Percentiles rank a stretch among this genome's conserved stretches.
phyloP scores from a whole-genome alignment of 495 filamentous ascomycete species.

The Lindgomyces ingoldianus region DNA sequence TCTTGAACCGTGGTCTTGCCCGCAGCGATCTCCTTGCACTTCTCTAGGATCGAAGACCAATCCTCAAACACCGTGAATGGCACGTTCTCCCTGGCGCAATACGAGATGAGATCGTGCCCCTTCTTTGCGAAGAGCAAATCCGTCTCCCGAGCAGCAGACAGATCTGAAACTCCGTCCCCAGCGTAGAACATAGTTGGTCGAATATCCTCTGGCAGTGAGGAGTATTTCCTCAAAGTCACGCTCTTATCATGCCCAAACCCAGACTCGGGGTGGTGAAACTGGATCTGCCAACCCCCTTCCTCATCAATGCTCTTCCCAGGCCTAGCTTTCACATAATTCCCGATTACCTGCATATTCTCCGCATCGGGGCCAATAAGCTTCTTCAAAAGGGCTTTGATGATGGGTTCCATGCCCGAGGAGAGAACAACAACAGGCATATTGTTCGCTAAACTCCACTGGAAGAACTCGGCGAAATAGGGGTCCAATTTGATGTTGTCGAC shows the following conservation, averaged over 20 bases:
- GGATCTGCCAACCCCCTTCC: slow-evolving; percentile 80
- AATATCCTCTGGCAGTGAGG: slow-evolving; percentile 62
- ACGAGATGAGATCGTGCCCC: slow-evolving; percentile 79
- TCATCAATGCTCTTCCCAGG: slow-evolving; percentile 74
- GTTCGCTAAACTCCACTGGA: slow-evolving; percentile 72
- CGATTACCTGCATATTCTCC: slow-evolving; percentile 77
- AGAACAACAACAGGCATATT: slow-evolving; percentile 91
- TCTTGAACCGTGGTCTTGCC: slow-evolving; percentile 46
- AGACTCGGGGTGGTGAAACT: slow-evolving; percentile 54
- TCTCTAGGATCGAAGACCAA: slow-evolving; percentile 72
- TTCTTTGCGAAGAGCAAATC: slow-evolving; percentile 90
- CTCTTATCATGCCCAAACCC: slow-evolving; percentile 94
- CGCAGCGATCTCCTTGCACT: slow-evolving; percentile 68
- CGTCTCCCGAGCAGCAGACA: slow-evolving; percentile 84
- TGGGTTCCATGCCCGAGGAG: slow-evolving; percentile 86
- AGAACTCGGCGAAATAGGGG: slow-evolving; percentile 81
- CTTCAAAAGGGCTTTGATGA: slow-evolving; percentile 80
- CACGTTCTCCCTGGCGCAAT: slow-evolving; percentile 73
- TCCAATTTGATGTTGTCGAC: slow-evolving; percentile 84
- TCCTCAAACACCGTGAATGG: slow-evolving; percentile 81
- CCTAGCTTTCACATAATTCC: slow-evolving; percentile 71
- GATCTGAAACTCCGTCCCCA: slow-evolving; percentile 85
- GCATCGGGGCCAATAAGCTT: slow-evolving; percentile 73
- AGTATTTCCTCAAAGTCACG: slow-evolving; percentile 80
- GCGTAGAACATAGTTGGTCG: slow-evolving; percentile 84